Evolutionary conservation across 208 protist genomes (phyloP), one percentile per base, ranked within the genome.

Genomic region (Porcisia hertigi): DNA sequence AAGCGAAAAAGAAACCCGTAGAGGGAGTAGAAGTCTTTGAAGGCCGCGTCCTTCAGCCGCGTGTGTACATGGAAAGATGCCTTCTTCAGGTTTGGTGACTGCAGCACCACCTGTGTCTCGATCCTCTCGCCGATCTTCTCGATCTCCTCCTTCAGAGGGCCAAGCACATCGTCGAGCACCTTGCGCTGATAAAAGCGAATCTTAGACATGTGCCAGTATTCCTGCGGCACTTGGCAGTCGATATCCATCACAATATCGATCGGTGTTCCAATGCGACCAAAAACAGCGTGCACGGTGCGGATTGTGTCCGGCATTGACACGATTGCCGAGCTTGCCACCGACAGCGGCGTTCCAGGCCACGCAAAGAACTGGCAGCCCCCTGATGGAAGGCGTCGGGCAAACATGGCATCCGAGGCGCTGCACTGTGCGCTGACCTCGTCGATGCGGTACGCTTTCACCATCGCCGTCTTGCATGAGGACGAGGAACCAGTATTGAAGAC

Each of bases 81-180:
- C 80, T 96, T 96, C 81, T 96, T 96, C 3, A 96, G 83, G 74
- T 95, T 96, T 14, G 92, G 92, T n/a, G 89, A 94, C 82, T 96
- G 90, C 72, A 96, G 83, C 69, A 94, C 87, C 60, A 96, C 92
- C 76, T 94, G 90, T 2, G 86, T 90, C 77, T 87, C 88, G 45
- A 96, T 87, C 63, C 66, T 74, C 86, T 94, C 92, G 0, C 92
- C 92, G 30, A 89, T 90, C 73, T 88, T 92, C 69, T 87, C 85
- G 25, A 96, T 83, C 75, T 94, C 92, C 39, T 85, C 86, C 43
- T 80, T 65, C 36, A 96, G 63, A 12, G 91, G 88, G 3, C 58
- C 76, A 54, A 94, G 66, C 5, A 87, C 77, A 57, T 94, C 88
- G 70, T 93, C 89, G 2, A 96, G 73, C 18, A 93, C 55, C 74